These are phyloP conservation scores for Penicillium desertorum DNA, from an alignment of 495 filamentous ascomycete genomes.

Conservation along the genomic window DNA sequence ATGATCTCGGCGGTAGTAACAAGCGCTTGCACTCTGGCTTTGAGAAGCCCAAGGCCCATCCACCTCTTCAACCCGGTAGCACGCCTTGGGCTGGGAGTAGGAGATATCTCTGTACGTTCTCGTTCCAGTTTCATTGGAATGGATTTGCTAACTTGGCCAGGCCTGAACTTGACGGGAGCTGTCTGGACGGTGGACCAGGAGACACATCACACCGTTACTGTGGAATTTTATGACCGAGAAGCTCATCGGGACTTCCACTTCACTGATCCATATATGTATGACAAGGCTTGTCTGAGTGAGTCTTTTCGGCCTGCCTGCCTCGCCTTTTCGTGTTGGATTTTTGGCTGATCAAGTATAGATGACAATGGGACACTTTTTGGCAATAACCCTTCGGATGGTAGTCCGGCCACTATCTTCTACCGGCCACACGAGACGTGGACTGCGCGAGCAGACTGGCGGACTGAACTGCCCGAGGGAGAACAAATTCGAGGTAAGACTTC, in stretches of 20 bases:
- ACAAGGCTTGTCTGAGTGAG: slow-evolving; percentile 83
- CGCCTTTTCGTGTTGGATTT: background rate
- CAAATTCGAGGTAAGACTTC: slow-evolving; percentile 56
- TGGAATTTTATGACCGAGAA: slow-evolving; percentile 95
- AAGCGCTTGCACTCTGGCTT: slow-evolving; percentile 62
- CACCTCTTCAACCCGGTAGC: slow-evolving; percentile 86
- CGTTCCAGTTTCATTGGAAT: background rate
- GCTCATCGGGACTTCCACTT: slow-evolving; percentile 91
- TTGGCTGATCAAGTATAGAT: slow-evolving; percentile 47
- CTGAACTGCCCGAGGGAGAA: slow-evolving; percentile 76
- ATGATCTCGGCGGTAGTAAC: slow-evolving; percentile 43
- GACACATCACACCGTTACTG: slow-evolving; percentile 89
- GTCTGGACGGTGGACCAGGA: slow-evolving; percentile 98
- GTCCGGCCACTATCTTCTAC: slow-evolving; percentile 86
- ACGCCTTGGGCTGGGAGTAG: slow-evolving; percentile 94
- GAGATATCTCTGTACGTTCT: slow-evolving; percentile 73
- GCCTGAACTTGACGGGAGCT: slow-evolving; percentile 84
- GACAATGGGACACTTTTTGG: slow-evolving; percentile 87
- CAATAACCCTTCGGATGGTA: slow-evolving; percentile 65
- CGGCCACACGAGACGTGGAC: slow-evolving; percentile 98
- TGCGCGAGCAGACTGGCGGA: slow-evolving; percentile 85
- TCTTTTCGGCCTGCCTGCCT: slow-evolving; percentile 1
- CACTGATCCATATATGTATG: slow-evolving; percentile 91
- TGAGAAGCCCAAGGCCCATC: slow-evolving; percentile 71
- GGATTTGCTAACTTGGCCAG: slow-evolving; percentile 35